These are phyloP conservation scores for Larix sibirica DNA, from an alignment of 83 land plant species.

Conservation along the genomic window DNA sequence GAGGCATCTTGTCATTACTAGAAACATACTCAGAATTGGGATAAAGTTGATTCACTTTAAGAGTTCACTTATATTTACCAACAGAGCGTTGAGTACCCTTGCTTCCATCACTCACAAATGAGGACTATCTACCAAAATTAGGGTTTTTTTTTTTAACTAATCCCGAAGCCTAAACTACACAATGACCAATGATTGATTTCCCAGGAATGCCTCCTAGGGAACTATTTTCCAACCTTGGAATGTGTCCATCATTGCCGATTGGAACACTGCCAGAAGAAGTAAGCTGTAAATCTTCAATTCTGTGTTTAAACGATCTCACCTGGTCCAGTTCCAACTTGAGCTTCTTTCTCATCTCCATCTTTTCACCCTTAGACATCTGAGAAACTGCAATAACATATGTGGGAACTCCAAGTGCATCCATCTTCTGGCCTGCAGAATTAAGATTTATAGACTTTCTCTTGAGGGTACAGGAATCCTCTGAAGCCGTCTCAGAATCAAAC, in stretches of 20 bases:
- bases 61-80: constrained; percentile 32
- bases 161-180: background rate
- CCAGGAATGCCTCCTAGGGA: background rate
- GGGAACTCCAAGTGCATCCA: background rate
- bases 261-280: constrained; percentile 2
- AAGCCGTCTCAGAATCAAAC: constrained; percentile 8
- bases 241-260: background rate
- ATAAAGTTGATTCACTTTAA: constrained; percentile 37
- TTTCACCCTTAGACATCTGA: constrained; percentile 9
- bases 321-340: constrained; percentile 23
- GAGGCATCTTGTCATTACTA: constrained; percentile 50
- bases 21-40: constrained; percentile 32
- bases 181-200: background rate
- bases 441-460: constrained; percentile 28
- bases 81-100: background rate
- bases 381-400: background rate
- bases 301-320: background rate
- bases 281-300: constrained; percentile 18
- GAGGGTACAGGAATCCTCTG: constrained; percentile 17
- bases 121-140: background rate
- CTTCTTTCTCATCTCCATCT: constrained; percentile 23
- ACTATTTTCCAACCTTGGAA: background rate
- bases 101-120: background rate
- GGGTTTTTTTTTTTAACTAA: background rate
- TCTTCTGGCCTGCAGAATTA: background rate